Evolutionary conservation across 768 basidiomycete species (phyloP).

Genomic region (Boletus reticulatus): DNA sequence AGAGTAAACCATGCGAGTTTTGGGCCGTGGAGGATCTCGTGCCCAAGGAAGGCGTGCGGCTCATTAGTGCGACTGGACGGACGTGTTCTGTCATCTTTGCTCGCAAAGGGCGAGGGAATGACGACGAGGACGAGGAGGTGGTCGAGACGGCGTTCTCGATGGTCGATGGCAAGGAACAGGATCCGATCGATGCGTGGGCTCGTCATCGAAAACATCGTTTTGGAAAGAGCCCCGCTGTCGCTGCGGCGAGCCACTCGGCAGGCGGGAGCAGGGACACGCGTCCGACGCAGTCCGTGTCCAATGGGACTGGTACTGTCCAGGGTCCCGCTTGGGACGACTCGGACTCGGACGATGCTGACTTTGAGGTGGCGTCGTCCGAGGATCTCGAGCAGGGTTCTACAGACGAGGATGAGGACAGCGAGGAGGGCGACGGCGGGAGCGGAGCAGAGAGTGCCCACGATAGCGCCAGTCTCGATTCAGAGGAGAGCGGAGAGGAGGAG

Average conservation of each 20-base stretch:
- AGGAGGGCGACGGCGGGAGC: conserved; percentile 9
- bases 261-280: conserved; percentile 2
- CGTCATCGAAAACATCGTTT: conserved; percentile 54
- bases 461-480: conserved; percentile 29
- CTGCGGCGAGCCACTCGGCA: neutral
- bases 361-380: conserved; percentile 36
- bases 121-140: conserved; percentile 37
- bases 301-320: conserved; percentile 14
- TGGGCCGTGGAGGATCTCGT: conserved; percentile 64
- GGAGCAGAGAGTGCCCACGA: conserved; percentile 24
- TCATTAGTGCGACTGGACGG: conserved; percentile 63
- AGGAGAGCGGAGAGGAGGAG: conserved; percentile 40
- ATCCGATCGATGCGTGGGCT: conserved; percentile 67
- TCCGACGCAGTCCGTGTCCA: neutral
- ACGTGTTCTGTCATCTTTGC: conserved; percentile 62
- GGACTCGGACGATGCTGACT: conserved; percentile 35
- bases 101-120: conserved; percentile 30
- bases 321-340: conserved; percentile 33
- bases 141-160: conserved; percentile 68
- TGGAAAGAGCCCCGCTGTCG: conserved; percentile 32
- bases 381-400: conserved; percentile 42
- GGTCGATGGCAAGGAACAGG: conserved; percentile 69
- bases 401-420: conserved; percentile 33
- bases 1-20: conserved; percentile 75
- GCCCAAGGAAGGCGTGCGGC: conserved; percentile 47